A percentile compares a stretch with the other conserved stretches of the same genome.
Evolutionary conservation across 352 stramenopile species (phyloP).

Genomic region (Phytopythium vexans): DNA sequence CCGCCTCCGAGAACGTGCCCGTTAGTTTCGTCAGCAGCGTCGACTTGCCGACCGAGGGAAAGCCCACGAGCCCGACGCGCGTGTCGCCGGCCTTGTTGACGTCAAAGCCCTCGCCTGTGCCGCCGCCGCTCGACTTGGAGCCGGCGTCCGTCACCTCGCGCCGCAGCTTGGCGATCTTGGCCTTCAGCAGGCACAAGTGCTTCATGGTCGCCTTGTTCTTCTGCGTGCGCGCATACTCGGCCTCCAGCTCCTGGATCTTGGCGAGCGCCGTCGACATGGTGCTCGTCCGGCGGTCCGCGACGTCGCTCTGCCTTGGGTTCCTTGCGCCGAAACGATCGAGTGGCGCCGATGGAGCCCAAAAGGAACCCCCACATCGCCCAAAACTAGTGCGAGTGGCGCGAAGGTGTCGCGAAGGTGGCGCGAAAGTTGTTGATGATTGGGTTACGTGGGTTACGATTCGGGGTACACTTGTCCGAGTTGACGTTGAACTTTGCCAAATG

Average conservation of each 20-base stretch:
- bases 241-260: slow-evolving; percentile 82
- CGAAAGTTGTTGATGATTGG: not conserved
- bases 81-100: slow-evolving; percentile 96
- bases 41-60: slow-evolving; percentile 98
- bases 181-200: slow-evolving; percentile 97
- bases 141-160: slow-evolving; percentile 89
- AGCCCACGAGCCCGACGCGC: slow-evolving; percentile 97
- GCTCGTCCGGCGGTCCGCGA: not conserved
- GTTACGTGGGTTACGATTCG: not conserved
- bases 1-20: slow-evolving; percentile 93
- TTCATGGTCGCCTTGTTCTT: slow-evolving; percentile 99
- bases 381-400: not conserved
- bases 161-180: slow-evolving; percentile 96
- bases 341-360: slow-evolving; percentile 14
- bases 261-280: slow-evolving; percentile 63
- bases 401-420: slow-evolving; percentile 1
- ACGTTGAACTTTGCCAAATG: too few relatives aligned
- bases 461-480: too few relatives aligned
- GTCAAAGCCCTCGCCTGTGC: slow-evolving; percentile 86
- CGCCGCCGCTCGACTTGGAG: slow-evolving; percentile 59
- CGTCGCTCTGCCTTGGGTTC: too few relatives aligned
- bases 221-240: slow-evolving; percentile 96
- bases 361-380: slow-evolving; percentile 2
- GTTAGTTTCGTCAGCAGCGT: slow-evolving; percentile 97
- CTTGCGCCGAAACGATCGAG: not conserved